Percentiles rank a stretch among this genome's conserved stretches.
Evolutionary conservation across 148 eudicot species (phyloP).

Genomic region (Rhododendron vialii): DNA sequence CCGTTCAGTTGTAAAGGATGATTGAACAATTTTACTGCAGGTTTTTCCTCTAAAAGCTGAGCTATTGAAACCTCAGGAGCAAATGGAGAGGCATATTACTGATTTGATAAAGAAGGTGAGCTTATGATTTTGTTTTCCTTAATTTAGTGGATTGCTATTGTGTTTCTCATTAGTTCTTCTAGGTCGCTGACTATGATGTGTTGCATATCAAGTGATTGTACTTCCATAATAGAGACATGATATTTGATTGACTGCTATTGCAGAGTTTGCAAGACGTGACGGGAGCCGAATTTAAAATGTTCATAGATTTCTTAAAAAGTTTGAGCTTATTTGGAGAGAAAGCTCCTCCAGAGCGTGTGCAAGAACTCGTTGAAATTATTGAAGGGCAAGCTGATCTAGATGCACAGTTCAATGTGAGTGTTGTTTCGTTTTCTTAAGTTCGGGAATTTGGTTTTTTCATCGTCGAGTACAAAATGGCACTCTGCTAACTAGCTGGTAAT

Average conservation of each 20-base stretch:
- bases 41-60: constrained; percentile 87
- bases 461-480: neutral
- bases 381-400: constrained; percentile 96
- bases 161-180: constrained; percentile 7
- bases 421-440: neutral
- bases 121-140: neutral
- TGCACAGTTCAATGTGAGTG: constrained; percentile 77
- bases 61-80: constrained; percentile 85
- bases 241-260: constrained; percentile 23
- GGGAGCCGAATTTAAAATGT: constrained; percentile 93
- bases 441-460: neutral
- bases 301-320: constrained; percentile 83
- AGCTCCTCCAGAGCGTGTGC: constrained; percentile 81
- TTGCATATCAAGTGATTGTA: neutral
- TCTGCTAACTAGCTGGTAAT: neutral
- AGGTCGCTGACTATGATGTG: neutral
- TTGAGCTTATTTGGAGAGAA: constrained; percentile 80
- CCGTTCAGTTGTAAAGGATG: neutral
- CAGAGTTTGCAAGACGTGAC: constrained; percentile 97
- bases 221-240: neutral
- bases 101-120: constrained; percentile 85
- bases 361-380: constrained; percentile 78
- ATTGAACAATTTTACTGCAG: constrained; percentile 32
- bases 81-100: constrained; percentile 96
- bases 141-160: constrained; percentile 4